These are phyloP conservation scores for Umbelopsis ramanniana DNA, from an alignment of 192 early-diverging fungal species.

Conservation along the genomic window DNA sequence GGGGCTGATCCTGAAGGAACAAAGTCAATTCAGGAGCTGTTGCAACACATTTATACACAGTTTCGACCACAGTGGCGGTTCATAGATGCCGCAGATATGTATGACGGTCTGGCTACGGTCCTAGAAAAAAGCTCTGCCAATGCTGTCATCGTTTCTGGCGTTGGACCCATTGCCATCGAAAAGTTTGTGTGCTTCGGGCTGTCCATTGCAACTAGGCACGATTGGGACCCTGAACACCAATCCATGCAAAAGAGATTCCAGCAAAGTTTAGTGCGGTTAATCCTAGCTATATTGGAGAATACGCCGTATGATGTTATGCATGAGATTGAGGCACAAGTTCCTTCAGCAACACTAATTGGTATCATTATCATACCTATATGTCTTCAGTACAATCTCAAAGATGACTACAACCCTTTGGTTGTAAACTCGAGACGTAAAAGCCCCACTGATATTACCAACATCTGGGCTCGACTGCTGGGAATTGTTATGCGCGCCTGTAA, in stretches of 20 bases:
- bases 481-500: conserved; percentile 33
- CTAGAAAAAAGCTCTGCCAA: conserved; percentile 40
- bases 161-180: conserved; percentile 46
- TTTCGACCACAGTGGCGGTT: conserved; percentile 47
- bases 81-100: conserved; percentile 51
- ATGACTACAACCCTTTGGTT: conserved; percentile 16
- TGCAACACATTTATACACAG: conserved; percentile 35
- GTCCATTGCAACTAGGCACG: conserved; percentile 34
- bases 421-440: background rate
- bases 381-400: conserved; percentile 47
- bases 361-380: conserved; percentile 56
- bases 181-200: conserved; percentile 49
- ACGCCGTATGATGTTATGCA: conserved; percentile 47
- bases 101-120: conserved; percentile 48
- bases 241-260: conserved; percentile 43
- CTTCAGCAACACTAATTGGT: conserved; percentile 51
- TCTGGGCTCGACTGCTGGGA: conserved; percentile 32
- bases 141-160: conserved; percentile 31
- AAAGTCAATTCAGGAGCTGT: conserved; percentile 23
- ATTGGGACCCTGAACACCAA: conserved; percentile 43
- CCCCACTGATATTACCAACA: conserved; percentile 19
- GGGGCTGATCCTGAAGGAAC: conserved; percentile 28
- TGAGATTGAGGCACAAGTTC: conserved; percentile 46
- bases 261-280: conserved; percentile 49
- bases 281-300: conserved; percentile 54